Base-by-base conservation (phyloP, 2,329 filamentous ascomycete species). In the Corinectria fuckeliana region DNA sequence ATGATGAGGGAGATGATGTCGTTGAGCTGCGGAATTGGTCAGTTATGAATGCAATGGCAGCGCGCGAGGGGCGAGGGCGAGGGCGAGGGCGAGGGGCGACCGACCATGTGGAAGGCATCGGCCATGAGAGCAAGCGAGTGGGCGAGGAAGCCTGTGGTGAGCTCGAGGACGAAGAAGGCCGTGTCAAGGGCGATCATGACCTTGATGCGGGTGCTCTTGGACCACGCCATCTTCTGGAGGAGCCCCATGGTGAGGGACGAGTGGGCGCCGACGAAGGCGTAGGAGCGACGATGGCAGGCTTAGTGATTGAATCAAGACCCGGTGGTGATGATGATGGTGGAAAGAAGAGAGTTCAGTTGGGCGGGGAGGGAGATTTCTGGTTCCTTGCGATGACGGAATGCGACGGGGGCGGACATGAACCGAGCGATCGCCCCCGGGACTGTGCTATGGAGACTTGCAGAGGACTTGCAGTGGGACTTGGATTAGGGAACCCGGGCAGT, bases 21-120 rank as follows among this genome's bases (percentile, higher is more conserved):
- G 81, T 99, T 99, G 61, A 99, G 83, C 91, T 93, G 61, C 26
- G 30, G 20, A 18, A 20, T 49, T 34, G 44, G 64, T 67, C 48
- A 69, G 64, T 42, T 32, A 48, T 39, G 50, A 26, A 36, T 56
- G 38, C 23, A 39, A 44, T 41, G 36, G 36, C 30, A 32, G 18
- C 18, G 28, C 20, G n/a, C 39, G n/a, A 57, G 56, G 44, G 47
- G n/a, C n/a, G n/a, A n/a, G n/a, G n/a, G n/a, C n/a, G n/a, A n/a
- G n/a, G n/a, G n/a, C n/a, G n/a, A n/a, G n/a, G n/a, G n/a, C 39
- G n/a, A 57, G 56, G 44, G 47, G 36, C 50, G 49, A 76, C 84
- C 69, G 74, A 92, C 91, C 95, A 99, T 99, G 79, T 99, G 95
- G 77, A 99, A 99, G 60, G 95, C 93, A 80, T 99, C 95, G 53